Evolutionary conservation across 257 asterid species (phyloP), one percentile per base, ranked within the genome.

Genomic region (Przewalskia tangutica): DNA sequence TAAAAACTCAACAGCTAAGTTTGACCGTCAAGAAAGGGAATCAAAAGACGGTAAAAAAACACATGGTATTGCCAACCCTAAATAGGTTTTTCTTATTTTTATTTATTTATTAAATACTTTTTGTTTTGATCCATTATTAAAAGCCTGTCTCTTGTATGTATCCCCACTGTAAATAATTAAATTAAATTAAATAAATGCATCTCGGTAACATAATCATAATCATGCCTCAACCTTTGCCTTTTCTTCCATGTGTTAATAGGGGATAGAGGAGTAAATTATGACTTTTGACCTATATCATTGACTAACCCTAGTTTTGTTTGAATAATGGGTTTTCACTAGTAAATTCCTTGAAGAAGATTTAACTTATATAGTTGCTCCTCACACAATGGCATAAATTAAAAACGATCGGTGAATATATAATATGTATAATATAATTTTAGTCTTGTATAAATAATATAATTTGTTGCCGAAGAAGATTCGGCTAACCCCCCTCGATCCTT

Each of bases 11-110:
- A 85, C 87, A 77, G 90, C 68, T 71, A 87, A 85, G 85, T 89
- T 89, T 91, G 93, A 91, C 95, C 92, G 88, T 89, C 85, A 87
- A 87, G 84, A 86, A 85, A 83, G 87, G 76, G 89, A 89, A 88
- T 91, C 91, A 89, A 89, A 90, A 86, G 89, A 82, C 82, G 92
- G 89, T 88, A 84, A 89, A 90, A n/a, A 89, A 54, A 60, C 82
- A 83, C 90, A 88, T 79, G 82, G 14, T 88, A 84, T 89, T 86
- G 87, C 86, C 85, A 85, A 27, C 82, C 83, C 84, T 42, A 51
- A 5, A 11, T 32, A 34, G n/a, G 1, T 55, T 42, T 53, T 10
- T 38, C n/a, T 32, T 8, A 18, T 11, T 7, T 51, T 10, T 23
- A 16, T 65, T 14, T 44, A 42, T 13, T 77, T 34, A 51, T 51